These are phyloP conservation scores for Leishmania mexicana DNA, from an alignment of 208 protist genomes.

Conservation along the genomic window DNA sequence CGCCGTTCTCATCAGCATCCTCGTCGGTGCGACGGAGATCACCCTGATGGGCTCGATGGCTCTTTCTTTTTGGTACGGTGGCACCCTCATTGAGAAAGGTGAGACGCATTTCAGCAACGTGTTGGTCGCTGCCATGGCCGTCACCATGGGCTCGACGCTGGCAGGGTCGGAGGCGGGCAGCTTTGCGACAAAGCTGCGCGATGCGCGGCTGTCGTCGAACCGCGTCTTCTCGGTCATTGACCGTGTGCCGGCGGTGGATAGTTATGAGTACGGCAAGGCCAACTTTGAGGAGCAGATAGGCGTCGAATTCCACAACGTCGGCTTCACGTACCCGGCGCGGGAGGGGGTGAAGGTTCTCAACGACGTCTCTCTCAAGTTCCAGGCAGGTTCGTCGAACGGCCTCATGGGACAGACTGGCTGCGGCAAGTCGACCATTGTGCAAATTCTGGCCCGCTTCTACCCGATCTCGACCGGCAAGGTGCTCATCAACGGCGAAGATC, in stretches of 20 bases:
- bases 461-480: conserved; percentile 47
- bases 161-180: conserved; percentile 66
- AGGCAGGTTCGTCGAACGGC: conserved; percentile 53
- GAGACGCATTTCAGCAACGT: conserved; percentile 70
- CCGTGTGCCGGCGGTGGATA: conserved; percentile 65
- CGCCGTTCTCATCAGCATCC: conserved; percentile 33
- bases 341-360: conserved; percentile 53
- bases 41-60: conserved; percentile 55
- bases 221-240: conserved; percentile 81
- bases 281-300: conserved; percentile 46
- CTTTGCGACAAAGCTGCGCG: conserved; percentile 61
- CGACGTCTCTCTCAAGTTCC: conserved; percentile 41
- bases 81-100: conserved; percentile 68
- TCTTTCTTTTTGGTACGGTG: conserved; percentile 85
- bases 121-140: conserved; percentile 50
- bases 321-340: conserved; percentile 69
- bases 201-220: conserved; percentile 48
- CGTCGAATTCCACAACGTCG: conserved; percentile 50
- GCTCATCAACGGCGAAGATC: conserved; percentile 39
- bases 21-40: conserved; percentile 57
- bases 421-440: conserved; percentile 87
- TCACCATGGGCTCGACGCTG: conserved; percentile 61
- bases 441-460: conserved; percentile 72
- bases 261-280: conserved; percentile 40
- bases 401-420: conserved; percentile 90